Evolutionary conservation across 768 basidiomycete genomes (phyloP), one percentile per base, ranked within the genome.

Genomic region (Ramaria rubella): DNA sequence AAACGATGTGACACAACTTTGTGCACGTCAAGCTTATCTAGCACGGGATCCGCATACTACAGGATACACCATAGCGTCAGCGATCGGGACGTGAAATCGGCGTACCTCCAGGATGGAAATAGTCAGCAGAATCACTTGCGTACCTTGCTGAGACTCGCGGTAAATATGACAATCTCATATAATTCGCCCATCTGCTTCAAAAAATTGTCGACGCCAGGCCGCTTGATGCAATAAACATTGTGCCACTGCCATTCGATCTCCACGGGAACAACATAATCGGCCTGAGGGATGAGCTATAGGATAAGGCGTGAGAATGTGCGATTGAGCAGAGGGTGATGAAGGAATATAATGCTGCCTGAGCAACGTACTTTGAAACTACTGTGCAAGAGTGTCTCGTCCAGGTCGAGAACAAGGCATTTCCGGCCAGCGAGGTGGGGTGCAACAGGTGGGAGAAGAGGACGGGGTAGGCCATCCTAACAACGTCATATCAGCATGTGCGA

Each of bases 191-290:
- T 99, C 73, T 85, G 87, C 76, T 90, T 90, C 68, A 99, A 74
- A 72, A 98, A 99, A 67, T 85, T 87, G 68, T 99, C 96, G 15
- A 99, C 96, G 15, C 96, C 96, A 8, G 96, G 96, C 50, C 96
- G 87, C 72, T 98, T 98, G 72, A 98, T 90, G 49, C 98, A 96
- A 72, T 98, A 97, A 62, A 98, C 94, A 66, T 99, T 97, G 70
- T 99, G 96, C 81, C 88, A 90, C 67, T 96, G 90, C 62, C 90
- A 94, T 68, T 99, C 96, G 60, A 99, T 99, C 72, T 98, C 96
- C 24, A 99, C 96, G 4, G 96, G 96, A 3, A 99, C 95, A 60
- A 98, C 91, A 70, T 93, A 99, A 75, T 99, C 96, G 29, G 95
- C 94, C 65, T 93, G 89, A 61, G 79, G 79, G 58, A 98, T 91